Evolutionary conservation across 768 basidiomycete species (phyloP).

Genomic region (Kwoniella mangroviensis): DNA sequence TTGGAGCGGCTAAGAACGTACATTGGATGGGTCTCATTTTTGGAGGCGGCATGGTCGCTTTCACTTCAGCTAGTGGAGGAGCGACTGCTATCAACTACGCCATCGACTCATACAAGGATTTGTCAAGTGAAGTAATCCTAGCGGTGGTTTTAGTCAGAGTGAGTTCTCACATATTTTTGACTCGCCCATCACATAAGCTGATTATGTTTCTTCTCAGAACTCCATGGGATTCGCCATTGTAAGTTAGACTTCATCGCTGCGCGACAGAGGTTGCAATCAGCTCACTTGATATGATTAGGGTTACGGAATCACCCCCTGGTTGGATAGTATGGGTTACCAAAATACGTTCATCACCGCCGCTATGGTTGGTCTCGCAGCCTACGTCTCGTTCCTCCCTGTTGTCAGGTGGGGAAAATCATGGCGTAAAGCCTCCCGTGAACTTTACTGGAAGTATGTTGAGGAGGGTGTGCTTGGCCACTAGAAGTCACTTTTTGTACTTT

Average conservation of each 20-base stretch:
- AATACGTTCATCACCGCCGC: conserved; percentile 25
- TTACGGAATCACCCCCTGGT: conserved; percentile 34
- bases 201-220: conserved; percentile 6
- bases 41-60: conserved; percentile 17
- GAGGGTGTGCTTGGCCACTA: conserved; percentile 3
- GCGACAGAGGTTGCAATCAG: background rate
- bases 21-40: conserved; percentile 22
- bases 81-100: conserved; percentile 21
- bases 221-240: conserved; percentile 16
- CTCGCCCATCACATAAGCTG: background rate
- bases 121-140: conserved; percentile 14
- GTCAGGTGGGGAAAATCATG: conserved; percentile 24
- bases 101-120: conserved; percentile 22
- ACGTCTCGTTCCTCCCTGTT: conserved; percentile 11
- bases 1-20: conserved; percentile 15
- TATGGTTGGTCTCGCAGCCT: conserved; percentile 24
- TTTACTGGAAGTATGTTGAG: conserved; percentile 19
- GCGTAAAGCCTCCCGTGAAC: background rate
- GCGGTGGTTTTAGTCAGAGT: conserved; percentile 14
- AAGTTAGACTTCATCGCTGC: background rate
- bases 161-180: background rate
- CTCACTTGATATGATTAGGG: background rate
- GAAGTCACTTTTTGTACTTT: background rate
- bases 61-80: conserved; percentile 2
- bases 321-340: conserved; percentile 13